Conservation (phyloP, 805 yeast genomes). For the Candida taoyuanica region DNA sequence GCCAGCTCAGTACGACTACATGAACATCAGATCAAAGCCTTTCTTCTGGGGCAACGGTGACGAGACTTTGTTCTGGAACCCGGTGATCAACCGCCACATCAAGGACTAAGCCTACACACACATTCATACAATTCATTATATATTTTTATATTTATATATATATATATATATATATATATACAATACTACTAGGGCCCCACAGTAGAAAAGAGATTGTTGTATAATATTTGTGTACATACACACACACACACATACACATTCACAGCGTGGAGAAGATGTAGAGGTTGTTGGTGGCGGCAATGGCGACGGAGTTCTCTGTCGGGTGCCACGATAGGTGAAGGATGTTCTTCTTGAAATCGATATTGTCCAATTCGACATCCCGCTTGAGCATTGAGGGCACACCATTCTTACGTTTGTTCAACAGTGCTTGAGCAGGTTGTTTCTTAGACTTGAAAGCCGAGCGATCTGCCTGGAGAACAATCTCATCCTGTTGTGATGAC, state of each 20-base stretch:
- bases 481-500: slow-evolving; percentile 41
- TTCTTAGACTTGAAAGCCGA: slow-evolving; percentile 87
- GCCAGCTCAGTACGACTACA: slow-evolving; percentile 88
- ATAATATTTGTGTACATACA: no score
- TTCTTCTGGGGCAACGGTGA: slow-evolving; percentile 99
- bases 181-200: neutral
- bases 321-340: slow-evolving; percentile 99
- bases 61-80: slow-evolving; percentile 95
- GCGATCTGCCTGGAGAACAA: slow-evolving; percentile 95
- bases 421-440: slow-evolving; percentile 16
- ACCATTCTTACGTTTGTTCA: slow-evolving; percentile 31
- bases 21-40: slow-evolving; percentile 80
- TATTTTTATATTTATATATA: neutral
- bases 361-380: slow-evolving; percentile 49
- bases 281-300: slow-evolving; percentile 95
- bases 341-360: slow-evolving; percentile 92
- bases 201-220: neutral
- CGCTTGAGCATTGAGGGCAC: slow-evolving; percentile 38
- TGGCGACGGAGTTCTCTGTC: slow-evolving; percentile 89
- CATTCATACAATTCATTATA: neutral
- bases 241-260: slow-evolving; percentile 1
- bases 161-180: slow-evolving; percentile 1
- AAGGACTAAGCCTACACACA: slow-evolving; percentile 17
- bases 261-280: slow-evolving; percentile 76
- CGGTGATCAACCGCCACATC: slow-evolving; percentile 84